Base-by-base conservation (phyloP, 2,329 filamentous ascomycete genomes). In the Fusarium newnesense region DNA sequence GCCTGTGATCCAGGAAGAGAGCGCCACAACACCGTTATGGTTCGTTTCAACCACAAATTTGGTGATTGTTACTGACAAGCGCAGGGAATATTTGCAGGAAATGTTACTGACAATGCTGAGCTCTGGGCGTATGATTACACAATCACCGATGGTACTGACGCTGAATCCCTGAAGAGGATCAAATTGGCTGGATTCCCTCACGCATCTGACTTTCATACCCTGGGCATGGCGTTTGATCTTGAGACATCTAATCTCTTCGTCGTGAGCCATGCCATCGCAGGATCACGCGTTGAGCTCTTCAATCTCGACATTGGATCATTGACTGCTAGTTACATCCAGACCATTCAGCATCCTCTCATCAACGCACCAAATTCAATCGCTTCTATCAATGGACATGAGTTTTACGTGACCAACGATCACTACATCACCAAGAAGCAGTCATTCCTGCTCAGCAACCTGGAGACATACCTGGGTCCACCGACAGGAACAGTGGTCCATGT, bases 341-440 rank as follows among this genome's bases (percentile, higher is more conserved):
- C 82, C 0, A 77, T 86, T 60, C 72, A 75, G 54, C 82, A 85
- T 53, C 79, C 81, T 2, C 78, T 84, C 9, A 73, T 86, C 18
- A 78, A 77, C 47, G 79, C 63, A 0, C 84, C 84, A 8, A 86
- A 86, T 66, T 76, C 83, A 12, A 81, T 86, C 19, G 75, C 76
- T 5, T 60, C 83, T 3, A 64, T 83, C 36, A 81, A 77, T 61
- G 69, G 64, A 12, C 74, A 80, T 6, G 83, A 85, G 63, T 73
- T 86, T 26, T 83, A 82, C 58, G 79, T 85, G 26, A 84, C 83
- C 7, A 85, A 85, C 50, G 80, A 83, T 64, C 82, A 85, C 67
- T 60, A 78, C 69, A 81, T 85, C 63, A 73, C 78, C 3, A 65
- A 73, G 16, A 69, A 67, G 5, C 59, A 80, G 12, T 64, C 69